Evolutionary conservation across 768 basidiomycete species (phyloP), one percentile per base, ranked within the genome.

Genomic region (Thelephora ganbajun): DNA sequence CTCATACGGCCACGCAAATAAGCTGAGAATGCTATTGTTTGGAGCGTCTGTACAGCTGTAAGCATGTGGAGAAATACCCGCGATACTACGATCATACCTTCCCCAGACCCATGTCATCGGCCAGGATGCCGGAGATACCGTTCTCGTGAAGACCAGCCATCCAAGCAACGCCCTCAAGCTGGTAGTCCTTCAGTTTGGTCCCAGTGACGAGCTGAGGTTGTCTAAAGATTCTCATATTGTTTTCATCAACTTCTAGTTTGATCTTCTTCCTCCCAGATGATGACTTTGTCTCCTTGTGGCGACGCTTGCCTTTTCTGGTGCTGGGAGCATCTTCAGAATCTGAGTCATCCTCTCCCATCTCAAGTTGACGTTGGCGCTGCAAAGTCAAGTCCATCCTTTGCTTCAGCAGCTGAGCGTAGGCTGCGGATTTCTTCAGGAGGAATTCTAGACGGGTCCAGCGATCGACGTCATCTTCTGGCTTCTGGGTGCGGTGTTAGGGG

Each of bases 31-130:
- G 93, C 79, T 39, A 99, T 99, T 0, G 81, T 87, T 71, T 99
- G 96, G 0, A 98, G 71, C 0, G 96, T 99, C 87, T 96, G 56
- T 11, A 51, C 16, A 33, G 6, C 2, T 43, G 41, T 47, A 50
- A 50, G 50, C 13, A 5, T 22, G 35, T 36, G 35, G 1, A 9
- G 19, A 48, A 11, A 23, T 35, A 57, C 30, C 57, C 54, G 20
- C 6, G 5, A n/a, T 1, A 7, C 11, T 33, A 22, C 14, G 19
- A 48, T 53, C 61, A 33, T 51, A 80, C 83, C 72, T 85, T 90
- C 45, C 91, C 91, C 1, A 94, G 66, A 16, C 91, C 92, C 92
- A 96, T 96, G 61, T 96, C 92, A 56, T 96, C 92, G 22, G 92
- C 92, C 35, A 88, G 55, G 50, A 88, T 88, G 0, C 86, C 86